A percentile compares a stretch with the other conserved stretches of the same genome.
phyloP scores from a whole-genome alignment of 192 early-diverging fungal genomes.

The Rhizoclosmatium globosum region DNA sequence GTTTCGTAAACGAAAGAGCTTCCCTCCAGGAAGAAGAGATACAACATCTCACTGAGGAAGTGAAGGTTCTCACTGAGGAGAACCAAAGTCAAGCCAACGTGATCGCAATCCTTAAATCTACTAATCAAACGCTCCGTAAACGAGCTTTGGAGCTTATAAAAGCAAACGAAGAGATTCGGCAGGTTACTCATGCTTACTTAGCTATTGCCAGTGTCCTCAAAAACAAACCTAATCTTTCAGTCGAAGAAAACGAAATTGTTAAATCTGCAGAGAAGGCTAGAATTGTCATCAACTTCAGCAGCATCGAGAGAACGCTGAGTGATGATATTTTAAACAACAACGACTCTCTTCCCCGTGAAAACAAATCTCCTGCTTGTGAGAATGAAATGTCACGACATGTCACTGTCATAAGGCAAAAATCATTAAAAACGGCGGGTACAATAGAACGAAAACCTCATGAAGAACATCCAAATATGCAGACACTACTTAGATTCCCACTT shows the following conservation, averaged over 20 bases:
- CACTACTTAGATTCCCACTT: constrained; percentile 47
- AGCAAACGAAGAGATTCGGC: constrained; percentile 20
- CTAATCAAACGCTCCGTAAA: neutral
- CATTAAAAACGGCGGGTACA: neutral
- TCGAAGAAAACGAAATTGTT: constrained; percentile 21
- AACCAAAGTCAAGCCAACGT: neutral
- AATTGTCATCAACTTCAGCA: constrained; percentile 13
- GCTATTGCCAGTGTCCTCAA: constrained; percentile 20
- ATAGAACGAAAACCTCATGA: neutral
- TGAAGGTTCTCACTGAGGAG: constrained; percentile 13
- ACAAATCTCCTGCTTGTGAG: neutral
- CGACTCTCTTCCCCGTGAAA: neutral
- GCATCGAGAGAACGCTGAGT: neutral
- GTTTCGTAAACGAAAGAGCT: neutral
- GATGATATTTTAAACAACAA: neutral
- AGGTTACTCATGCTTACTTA: neutral
- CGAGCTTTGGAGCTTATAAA: neutral
- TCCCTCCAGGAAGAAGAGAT: constrained; percentile 10
- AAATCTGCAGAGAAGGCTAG: constrained; percentile 6
- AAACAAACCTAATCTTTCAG: neutral
- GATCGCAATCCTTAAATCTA: constrained; percentile 10
- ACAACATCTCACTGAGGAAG: neutral
- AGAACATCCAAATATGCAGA: constrained; percentile 29
- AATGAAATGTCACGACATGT: neutral
- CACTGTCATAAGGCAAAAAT: neutral